Evolutionary conservation across 441 rosid species (phyloP).

Genomic region (Metrosideros polymorpha): DNA sequence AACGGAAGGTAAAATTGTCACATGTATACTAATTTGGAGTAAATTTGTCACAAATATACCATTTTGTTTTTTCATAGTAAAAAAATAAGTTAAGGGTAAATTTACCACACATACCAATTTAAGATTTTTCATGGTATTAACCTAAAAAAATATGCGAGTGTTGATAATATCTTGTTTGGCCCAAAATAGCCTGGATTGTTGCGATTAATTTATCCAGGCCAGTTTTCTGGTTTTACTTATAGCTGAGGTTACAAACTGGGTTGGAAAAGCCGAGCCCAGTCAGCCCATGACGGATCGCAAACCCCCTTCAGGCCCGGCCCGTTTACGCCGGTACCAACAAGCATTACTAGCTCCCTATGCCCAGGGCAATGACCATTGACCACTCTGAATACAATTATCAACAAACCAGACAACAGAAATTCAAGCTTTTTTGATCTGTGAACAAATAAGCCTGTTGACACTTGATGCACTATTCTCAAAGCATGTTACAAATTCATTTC

Average conservation of each 20-base stretch:
- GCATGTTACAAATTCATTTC: not conserved
- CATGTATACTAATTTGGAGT: too few relatives aligned
- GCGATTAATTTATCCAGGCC: not conserved
- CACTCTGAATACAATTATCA: not conserved
- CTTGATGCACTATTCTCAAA: not conserved
- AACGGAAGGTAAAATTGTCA: too few relatives aligned
- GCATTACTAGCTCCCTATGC: not conserved
- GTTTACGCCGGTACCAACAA: not conserved
- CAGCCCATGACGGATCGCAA: not conserved
- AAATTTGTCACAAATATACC: too few relatives aligned
- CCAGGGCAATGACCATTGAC: not conserved
- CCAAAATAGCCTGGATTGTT: not conserved
- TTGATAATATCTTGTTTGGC: not conserved
- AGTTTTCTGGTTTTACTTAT: not conserved
- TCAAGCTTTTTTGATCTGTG: not conserved
- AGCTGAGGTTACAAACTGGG: not conserved
- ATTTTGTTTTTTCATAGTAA: too few relatives aligned
- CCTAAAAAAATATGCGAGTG: too few relatives aligned
- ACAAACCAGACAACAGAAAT: not conserved
- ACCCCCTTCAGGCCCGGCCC: not conserved
- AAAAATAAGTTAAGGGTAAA: too few relatives aligned
- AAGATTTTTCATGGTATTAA: too few relatives aligned
- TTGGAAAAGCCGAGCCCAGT: not conserved
- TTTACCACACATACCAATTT: too few relatives aligned
- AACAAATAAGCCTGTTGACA: not conserved